Conservation (phyloP, 768 basidiomycete genomes). For the Fomitopsis serialis region DNA sequence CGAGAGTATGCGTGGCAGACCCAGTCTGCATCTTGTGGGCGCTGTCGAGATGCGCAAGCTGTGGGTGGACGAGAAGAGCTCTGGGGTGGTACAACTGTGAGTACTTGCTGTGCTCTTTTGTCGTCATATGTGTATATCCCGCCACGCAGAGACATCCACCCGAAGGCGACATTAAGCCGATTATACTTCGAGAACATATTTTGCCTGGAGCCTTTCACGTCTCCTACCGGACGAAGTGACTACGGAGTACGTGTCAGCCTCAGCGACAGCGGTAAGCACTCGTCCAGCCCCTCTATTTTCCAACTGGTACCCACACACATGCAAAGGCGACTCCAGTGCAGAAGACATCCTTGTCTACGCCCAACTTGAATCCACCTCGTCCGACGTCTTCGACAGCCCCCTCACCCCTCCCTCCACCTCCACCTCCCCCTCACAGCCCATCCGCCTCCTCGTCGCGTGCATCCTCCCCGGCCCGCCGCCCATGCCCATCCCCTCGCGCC, state of each 20-base stretch:
- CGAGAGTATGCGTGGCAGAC: constrained; percentile 77
- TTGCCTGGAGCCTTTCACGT: constrained; percentile 41
- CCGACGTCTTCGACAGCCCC: constrained; percentile 8
- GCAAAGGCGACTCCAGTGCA: constrained; percentile 60
- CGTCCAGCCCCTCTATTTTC: not conserved
- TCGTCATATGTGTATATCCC: not conserved
- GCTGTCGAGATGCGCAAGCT: constrained; percentile 47
- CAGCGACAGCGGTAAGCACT: constrained; percentile 55
- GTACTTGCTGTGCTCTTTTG: constrained; percentile 30
- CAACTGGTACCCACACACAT: not conserved
- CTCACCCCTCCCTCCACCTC: constrained; percentile 18
- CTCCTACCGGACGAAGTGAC: constrained; percentile 34
- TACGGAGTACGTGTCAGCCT: constrained; percentile 63
- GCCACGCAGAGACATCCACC: constrained; percentile 66
- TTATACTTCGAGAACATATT: constrained; percentile 71
- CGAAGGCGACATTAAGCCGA: constrained; percentile 51
- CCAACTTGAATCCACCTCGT: constrained; percentile 21
- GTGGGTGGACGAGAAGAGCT: constrained; percentile 52
- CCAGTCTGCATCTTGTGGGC: constrained; percentile 54
- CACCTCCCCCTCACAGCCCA: constrained; percentile 14
- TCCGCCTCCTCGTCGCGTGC: constrained; percentile 53
- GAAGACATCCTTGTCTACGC: constrained; percentile 60
- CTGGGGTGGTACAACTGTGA: constrained; percentile 38
- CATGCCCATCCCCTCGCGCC: constrained; percentile 32
- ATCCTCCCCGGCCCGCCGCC: constrained; percentile 39